These are phyloP conservation scores for Anaeromyces robustus DNA, from an alignment of 192 early-diverging fungal species.

Conservation along the genomic window DNA sequence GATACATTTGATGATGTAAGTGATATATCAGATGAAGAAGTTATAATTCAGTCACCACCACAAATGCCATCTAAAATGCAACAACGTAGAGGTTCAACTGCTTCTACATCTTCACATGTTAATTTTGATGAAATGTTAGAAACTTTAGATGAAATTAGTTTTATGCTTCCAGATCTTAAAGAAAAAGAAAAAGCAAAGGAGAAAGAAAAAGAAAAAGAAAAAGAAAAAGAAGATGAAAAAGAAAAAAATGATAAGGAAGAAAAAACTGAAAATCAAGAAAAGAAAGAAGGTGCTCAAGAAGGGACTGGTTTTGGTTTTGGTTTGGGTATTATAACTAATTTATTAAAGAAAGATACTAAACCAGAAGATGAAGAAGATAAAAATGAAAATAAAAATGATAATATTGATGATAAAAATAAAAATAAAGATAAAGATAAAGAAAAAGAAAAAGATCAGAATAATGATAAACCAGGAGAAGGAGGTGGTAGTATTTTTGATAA, in stretches of 20 bases:
- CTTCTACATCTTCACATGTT: neutral
- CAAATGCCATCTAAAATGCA: neutral
- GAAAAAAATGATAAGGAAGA: too few relatives aligned
- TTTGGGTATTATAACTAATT: too few relatives aligned
- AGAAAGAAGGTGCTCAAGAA: too few relatives aligned
- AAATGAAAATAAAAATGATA: neutral
- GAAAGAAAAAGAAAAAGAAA: neutral
- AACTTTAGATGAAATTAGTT: neutral
- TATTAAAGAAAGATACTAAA: too few relatives aligned
- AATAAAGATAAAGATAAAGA: neutral
- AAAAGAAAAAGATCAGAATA: neutral
- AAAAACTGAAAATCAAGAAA: too few relatives aligned
- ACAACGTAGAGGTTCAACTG: neutral
- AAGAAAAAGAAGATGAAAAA: too few relatives aligned
- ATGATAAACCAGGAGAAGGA: neutral
- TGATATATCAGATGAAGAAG: neutral
- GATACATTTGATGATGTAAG: neutral
- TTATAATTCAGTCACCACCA: neutral
- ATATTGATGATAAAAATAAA: neutral
- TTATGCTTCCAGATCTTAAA: neutral
- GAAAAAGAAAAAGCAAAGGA: neutral
- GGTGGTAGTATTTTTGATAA: neutral
- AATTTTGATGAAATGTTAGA: neutral
- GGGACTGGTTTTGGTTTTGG: too few relatives aligned
- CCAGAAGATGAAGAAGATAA: neutral